A percentile compares a stretch with the other conserved stretches of the same genome.
phyloP scores from a whole-genome alignment of 2,329 filamentous ascomycete genomes.

The Scedosporium dehoogii region DNA sequence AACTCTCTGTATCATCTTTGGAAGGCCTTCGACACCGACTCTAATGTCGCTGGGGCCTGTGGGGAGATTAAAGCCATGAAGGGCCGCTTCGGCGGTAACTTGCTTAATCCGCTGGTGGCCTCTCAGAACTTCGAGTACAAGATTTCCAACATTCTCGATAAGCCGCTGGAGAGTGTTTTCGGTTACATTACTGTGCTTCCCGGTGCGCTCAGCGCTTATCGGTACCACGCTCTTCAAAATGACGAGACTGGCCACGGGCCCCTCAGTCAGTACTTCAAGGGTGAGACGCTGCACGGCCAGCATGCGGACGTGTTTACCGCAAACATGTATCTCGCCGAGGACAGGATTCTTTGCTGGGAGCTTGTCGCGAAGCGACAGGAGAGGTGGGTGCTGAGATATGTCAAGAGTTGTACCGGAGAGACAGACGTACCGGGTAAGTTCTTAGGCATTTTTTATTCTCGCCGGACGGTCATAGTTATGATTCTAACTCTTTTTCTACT shows the following conservation, averaged over 20 bases:
- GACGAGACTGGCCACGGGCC: slow-evolving; percentile 93
- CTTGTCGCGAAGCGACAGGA: slow-evolving; percentile 90
- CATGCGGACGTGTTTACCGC: slow-evolving; percentile 96
- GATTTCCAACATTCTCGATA: slow-evolving; percentile 98
- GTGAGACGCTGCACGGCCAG: slow-evolving; percentile 90
- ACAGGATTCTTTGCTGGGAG: slow-evolving; percentile 89
- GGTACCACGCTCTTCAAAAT: slow-evolving; percentile 93
- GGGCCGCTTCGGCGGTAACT: slow-evolving; percentile 68
- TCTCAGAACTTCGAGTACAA: slow-evolving; percentile 99
- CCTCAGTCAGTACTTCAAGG: slow-evolving; percentile 97
- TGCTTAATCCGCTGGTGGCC: slow-evolving; percentile 89
- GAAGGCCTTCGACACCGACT: slow-evolving; percentile 98
- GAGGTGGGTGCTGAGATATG: slow-evolving; percentile 96
- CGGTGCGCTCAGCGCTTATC: slow-evolving; percentile 87
- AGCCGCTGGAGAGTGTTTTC: slow-evolving; percentile 93
- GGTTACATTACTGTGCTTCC: slow-evolving; percentile 97
- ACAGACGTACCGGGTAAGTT: slow-evolving; percentile 88
- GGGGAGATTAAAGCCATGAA: slow-evolving; percentile 98
- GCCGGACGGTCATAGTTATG: background rate
- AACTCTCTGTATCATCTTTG: slow-evolving; percentile 95
- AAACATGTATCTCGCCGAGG: slow-evolving; percentile 89
- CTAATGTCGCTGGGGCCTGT: slow-evolving; percentile 91
- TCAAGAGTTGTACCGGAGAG: slow-evolving; percentile 92
- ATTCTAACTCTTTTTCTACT: background rate
- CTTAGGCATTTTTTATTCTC: too few relatives aligned